Conservation (phyloP, 2,329 filamentous ascomycete genomes). For the Ascochyta koolunga region DNA sequence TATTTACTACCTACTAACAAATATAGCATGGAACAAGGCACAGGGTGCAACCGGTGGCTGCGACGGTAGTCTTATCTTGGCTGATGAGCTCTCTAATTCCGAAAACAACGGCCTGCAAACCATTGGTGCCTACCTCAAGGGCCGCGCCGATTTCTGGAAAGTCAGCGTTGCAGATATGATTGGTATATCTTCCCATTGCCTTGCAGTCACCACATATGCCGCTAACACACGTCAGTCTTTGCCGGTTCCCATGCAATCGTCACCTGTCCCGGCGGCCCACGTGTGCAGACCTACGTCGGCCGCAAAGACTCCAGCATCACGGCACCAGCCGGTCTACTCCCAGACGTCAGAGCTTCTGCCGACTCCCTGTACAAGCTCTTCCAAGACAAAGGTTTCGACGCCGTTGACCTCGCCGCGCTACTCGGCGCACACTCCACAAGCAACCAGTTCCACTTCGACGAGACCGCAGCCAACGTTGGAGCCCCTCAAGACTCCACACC, state of each 20-base stretch:
- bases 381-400: slow-evolving; percentile 29
- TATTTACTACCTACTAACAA: background rate
- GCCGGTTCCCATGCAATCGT: slow-evolving; percentile 21
- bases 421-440: slow-evolving; percentile 32
- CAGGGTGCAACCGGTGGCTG: slow-evolving; percentile 21
- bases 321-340: slow-evolving; percentile 15
- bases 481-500: slow-evolving; percentile 32
- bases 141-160: slow-evolving; percentile 46
- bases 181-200: background rate
- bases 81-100: slow-evolving; percentile 23
- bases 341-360: slow-evolving; percentile 13
- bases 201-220: slow-evolving; percentile 23
- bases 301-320: slow-evolving; percentile 18
- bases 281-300: slow-evolving; percentile 18
- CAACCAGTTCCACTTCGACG: slow-evolving; percentile 29
- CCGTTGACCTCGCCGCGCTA: slow-evolving; percentile 34
- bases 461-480: slow-evolving; percentile 8
- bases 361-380: slow-evolving; percentile 25
- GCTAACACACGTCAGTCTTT: slow-evolving; percentile 24
- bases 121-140: slow-evolving; percentile 44
- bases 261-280: slow-evolving; percentile 22
- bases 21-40: slow-evolving; percentile 21
- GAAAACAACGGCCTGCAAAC: slow-evolving; percentile 51
- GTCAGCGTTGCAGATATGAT: slow-evolving; percentile 19
- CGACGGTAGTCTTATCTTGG: slow-evolving; percentile 23